Conservation (phyloP, 768 basidiomycete genomes). For the Coprinellus aureogranulatus region DNA sequence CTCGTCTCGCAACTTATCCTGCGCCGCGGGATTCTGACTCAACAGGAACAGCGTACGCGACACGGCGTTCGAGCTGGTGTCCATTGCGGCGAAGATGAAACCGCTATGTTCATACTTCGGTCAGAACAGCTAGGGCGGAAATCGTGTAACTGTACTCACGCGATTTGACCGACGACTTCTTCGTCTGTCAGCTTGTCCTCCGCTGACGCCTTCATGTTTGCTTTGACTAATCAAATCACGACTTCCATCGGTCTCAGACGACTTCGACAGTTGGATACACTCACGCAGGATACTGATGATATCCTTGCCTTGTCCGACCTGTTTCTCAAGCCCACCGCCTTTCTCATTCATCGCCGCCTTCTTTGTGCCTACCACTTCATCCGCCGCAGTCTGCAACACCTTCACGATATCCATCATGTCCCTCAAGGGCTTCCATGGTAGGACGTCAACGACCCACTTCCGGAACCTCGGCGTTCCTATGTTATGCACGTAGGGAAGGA, state of each 20-base stretch:
- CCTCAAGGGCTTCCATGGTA: conserved; percentile 31
- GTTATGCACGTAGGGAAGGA: conserved; percentile 16
- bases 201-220: conserved; percentile 17
- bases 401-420: conserved; percentile 30
- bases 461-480: conserved; percentile 28
- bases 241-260: not conserved
- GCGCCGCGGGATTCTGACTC: conserved; percentile 15
- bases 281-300: conserved; percentile 46
- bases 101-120: conserved; percentile 10
- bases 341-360: conserved; percentile 32
- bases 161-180: conserved; percentile 35
- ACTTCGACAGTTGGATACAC: conserved; percentile 12
- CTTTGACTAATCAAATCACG: not conserved
- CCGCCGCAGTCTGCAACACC: conserved; percentile 33
- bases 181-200: conserved; percentile 31
- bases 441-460: conserved; percentile 27
- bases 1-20: conserved; percentile 20
- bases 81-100: conserved; percentile 23
- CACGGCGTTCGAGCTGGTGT: conserved; percentile 22
- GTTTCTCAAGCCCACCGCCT: conserved; percentile 27
- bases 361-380: conserved; percentile 35
- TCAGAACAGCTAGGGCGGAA: not conserved
- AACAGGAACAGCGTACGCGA: conserved; percentile 18
- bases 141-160: conserved; percentile 17
- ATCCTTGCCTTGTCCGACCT: conserved; percentile 43